These are phyloP conservation scores for Whalleya microplaca DNA, from an alignment of 2,329 filamentous ascomycete genomes.

Conservation along the genomic window DNA sequence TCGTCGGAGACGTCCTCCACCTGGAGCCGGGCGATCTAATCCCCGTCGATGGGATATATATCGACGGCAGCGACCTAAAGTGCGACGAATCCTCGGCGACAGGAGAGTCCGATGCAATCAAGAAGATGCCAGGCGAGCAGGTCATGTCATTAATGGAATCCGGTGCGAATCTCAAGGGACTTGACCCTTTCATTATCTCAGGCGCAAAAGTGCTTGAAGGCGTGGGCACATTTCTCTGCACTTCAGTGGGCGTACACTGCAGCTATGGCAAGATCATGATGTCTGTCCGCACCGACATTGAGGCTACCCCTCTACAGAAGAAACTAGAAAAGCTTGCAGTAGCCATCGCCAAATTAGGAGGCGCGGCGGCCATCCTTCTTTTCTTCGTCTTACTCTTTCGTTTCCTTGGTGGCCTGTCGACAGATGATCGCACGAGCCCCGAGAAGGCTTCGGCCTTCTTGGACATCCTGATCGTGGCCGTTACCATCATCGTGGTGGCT, in stretches of 20 bases:
- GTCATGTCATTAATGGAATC: conserved; percentile 60
- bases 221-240: conserved; percentile 57
- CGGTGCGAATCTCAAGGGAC: conserved; percentile 50
- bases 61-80: conserved; percentile 65
- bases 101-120: conserved; percentile 71
- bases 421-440: conserved; percentile 50
- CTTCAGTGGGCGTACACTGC: conserved; percentile 58
- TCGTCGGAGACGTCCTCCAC: conserved; percentile 68
- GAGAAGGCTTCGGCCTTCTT: conserved; percentile 66
- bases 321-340: conserved; percentile 56
- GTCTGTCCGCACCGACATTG: conserved; percentile 55
- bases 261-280: conserved; percentile 61
- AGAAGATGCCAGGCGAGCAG: conserved; percentile 63
- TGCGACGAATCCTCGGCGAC: conserved; percentile 74
- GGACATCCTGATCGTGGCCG: conserved; percentile 65
- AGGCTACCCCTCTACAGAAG: conserved; percentile 57
- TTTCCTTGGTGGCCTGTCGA: conserved; percentile 66
- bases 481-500: conserved; percentile 71
- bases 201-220: conserved; percentile 60
- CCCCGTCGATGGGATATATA: conserved; percentile 68
- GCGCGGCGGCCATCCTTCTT: conserved; percentile 72
- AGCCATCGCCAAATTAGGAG: conserved; percentile 56
- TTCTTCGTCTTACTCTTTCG: conserved; percentile 81
- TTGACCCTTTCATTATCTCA: conserved; percentile 68
- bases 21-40: conserved; percentile 71